phyloP scores from a whole-genome alignment of 208 protist species.

The Trichomonas vaginalis region DNA sequence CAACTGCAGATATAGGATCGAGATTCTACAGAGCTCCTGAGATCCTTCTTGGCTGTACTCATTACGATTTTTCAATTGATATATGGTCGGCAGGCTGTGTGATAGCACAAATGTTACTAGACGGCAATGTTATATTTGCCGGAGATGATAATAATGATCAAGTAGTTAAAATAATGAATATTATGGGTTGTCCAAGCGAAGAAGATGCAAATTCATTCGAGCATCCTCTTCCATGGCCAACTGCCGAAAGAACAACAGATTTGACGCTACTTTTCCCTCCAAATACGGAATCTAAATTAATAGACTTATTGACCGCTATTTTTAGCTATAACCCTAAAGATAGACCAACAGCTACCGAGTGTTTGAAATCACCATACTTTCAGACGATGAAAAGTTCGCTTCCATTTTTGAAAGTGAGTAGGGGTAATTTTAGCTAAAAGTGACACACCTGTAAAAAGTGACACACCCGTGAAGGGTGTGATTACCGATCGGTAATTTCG shows the following conservation, averaged over 20 bases:
- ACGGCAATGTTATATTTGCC: conserved; percentile 80
- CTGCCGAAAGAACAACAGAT: neutral
- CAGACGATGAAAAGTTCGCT: neutral
- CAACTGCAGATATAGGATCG: conserved; percentile 75
- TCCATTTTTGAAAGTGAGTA: neutral
- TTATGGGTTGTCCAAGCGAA: conserved; percentile 29
- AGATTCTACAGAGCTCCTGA: conserved; percentile 78
- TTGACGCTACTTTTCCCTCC: neutral
- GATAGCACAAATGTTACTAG: conserved; percentile 87
- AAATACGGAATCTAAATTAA: neutral
- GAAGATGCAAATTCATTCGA: neutral
- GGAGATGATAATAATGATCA: conserved; percentile 64
- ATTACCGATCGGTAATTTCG: too few species aligned
- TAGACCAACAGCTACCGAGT: neutral
- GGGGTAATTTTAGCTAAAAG: too few species aligned
- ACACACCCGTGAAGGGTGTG: too few species aligned
- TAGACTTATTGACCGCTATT: neutral
- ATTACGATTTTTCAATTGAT: conserved; percentile 73
- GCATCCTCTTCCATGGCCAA: neutral
- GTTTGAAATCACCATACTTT: neutral
- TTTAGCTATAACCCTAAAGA: neutral
- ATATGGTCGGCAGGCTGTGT: conserved; percentile 84
- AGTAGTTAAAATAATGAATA: conserved; percentile 76
- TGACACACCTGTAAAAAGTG: too few species aligned
- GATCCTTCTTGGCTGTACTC: conserved; percentile 66